phyloP scores from a whole-genome alignment of 2,329 filamentous ascomycete genomes.

The Venturia asperata region DNA sequence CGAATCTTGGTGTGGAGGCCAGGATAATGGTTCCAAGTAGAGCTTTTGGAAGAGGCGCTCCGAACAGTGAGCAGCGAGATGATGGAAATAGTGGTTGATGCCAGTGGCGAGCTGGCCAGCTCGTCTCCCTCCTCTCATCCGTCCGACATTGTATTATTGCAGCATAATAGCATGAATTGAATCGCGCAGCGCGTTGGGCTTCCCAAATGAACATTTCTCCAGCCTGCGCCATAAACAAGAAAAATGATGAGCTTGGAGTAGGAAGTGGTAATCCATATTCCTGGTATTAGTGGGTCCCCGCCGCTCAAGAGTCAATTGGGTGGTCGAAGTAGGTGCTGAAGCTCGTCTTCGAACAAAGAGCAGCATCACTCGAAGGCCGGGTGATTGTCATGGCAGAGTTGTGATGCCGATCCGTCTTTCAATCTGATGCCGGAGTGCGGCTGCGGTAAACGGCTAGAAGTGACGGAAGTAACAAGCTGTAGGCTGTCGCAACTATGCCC shows the following conservation, averaged over 20 bases:
- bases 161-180: background rate
- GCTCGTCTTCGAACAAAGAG: background rate
- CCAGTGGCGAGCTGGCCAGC: background rate
- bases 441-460: background rate
- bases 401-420: background rate
- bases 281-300: slow-evolving; percentile 5
- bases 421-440: background rate
- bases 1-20: background rate
- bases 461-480: background rate
- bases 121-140: background rate
- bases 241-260: slow-evolving; percentile 3
- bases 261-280: slow-evolving; percentile 5
- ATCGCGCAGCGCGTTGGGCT: background rate
- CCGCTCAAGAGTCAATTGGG: background rate
- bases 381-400: background rate
- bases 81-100: background rate
- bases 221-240: background rate
- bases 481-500: slow-evolving; percentile 37
- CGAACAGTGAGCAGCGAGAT: background rate
- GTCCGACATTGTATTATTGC: background rate
- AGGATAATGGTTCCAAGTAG: background rate
- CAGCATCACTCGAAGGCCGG: background rate
- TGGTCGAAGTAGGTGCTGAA: background rate
- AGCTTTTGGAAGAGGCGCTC: background rate
- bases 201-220: background rate